phyloP scores from a whole-genome alignment of 148 eudicot genomes.

The Camellia japonica region DNA sequence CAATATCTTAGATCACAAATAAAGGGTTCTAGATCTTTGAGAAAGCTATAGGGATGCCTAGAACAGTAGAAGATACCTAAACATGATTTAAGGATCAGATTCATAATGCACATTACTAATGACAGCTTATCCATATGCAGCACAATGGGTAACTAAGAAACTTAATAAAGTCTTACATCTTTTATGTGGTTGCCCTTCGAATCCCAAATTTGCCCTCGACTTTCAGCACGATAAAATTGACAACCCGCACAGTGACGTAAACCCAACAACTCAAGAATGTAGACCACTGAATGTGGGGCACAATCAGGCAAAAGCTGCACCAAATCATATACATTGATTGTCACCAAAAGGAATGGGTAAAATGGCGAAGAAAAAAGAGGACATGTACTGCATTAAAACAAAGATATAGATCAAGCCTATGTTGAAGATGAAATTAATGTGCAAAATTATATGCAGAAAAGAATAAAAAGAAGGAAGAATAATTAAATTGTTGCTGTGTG shows the following conservation, averaged over 20 bases:
- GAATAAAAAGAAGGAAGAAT: background rate
- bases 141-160: too few species aligned
- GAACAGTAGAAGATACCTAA: too few species aligned
- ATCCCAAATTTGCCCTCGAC: conserved; percentile 79
- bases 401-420: conserved; percentile 1
- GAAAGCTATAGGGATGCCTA: too few species aligned
- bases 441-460: background rate
- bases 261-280: conserved; percentile 70
- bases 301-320: conserved; percentile 86
- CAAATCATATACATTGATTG: conserved; percentile 23
- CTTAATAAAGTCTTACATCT: conserved; percentile 47
- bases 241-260: conserved; percentile 92
- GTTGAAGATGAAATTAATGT: background rate
- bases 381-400: conserved; percentile 2
- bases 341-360: conserved; percentile 16
- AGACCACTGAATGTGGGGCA: conserved; percentile 81
- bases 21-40: too few species aligned
- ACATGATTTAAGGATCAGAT: too few species aligned
- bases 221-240: conserved; percentile 85
- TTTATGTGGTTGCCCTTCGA: conserved; percentile 68
- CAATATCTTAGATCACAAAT: too few species aligned
- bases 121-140: too few species aligned
- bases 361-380: background rate
- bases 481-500: background rate
- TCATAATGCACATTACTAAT: too few species aligned